Percentiles rank a stretch among this genome's conserved stretches.
Evolutionary conservation across 257 asterid genomes (phyloP).

Genomic region (Agastache rugosa): DNA sequence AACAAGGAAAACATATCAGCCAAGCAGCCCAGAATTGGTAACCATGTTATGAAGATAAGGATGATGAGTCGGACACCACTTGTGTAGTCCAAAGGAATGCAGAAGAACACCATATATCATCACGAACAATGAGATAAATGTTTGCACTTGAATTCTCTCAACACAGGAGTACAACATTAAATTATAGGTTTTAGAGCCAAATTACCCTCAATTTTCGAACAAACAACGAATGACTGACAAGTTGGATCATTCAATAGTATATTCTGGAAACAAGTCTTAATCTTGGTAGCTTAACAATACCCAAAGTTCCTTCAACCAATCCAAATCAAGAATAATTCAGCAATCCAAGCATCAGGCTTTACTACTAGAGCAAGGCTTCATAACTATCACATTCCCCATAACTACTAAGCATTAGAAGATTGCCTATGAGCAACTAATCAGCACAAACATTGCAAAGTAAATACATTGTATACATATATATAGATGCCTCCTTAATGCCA

Average conservation of each 20-base stretch:
- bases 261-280: conserved; percentile 1
- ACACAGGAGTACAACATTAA: not conserved
- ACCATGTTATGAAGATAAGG: not conserved
- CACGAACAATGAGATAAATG: not conserved
- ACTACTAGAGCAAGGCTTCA: conserved; percentile 10
- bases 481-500: not conserved
- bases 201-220: not conserved
- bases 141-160: not conserved
- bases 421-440: conserved; percentile 7
- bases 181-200: not conserved
- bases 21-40: not conserved
- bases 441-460: not conserved
- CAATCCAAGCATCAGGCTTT: not conserved
- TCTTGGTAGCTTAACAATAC: conserved; percentile 7
- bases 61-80: conserved; percentile 14
- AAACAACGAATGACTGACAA: not conserved
- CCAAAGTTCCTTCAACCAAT: conserved; percentile 27
- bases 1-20: conserved; percentile 18
- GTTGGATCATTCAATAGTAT: conserved; percentile 4
- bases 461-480: not conserved
- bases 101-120: conserved; percentile 4
- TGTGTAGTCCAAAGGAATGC: not conserved
- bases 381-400: not conserved
- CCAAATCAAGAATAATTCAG: not conserved
- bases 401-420: conserved; percentile 16